Evolutionary conservation across 768 basidiomycete genomes (phyloP).

Genomic region (Lactarius pseudohatsudake): DNA sequence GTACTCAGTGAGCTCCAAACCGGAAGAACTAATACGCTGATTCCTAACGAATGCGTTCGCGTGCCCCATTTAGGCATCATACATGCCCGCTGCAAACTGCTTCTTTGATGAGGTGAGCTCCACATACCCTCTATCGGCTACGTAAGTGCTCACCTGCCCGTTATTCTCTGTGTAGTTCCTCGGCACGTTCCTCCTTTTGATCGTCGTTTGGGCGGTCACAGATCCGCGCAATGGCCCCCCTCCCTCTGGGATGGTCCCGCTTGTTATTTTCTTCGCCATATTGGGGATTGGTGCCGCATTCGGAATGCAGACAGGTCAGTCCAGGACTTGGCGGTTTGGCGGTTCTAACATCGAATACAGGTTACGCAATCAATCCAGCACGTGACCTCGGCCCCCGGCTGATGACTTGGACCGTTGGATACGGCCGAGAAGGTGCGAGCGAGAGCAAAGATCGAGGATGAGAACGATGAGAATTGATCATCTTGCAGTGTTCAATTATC

Average conservation of each 20-base stretch:
- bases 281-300: conserved; percentile 56
- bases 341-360: conserved; percentile 32
- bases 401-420: conserved; percentile 68
- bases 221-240: conserved; percentile 55
- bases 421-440: conserved; percentile 47
- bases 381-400: conserved; percentile 70
- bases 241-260: conserved; percentile 50
- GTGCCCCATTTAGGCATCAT: conserved; percentile 35
- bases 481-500: conserved; percentile 39
- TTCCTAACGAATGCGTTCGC: not conserved
- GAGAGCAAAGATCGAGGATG: not conserved
- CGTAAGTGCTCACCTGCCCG: not conserved
- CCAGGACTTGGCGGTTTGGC: not conserved
- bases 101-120: conserved; percentile 48
- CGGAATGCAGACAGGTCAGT: conserved; percentile 53
- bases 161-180: conserved; percentile 43
- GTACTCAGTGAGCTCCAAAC: conserved; percentile 48
- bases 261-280: conserved; percentile 54
- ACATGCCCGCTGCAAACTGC: conserved; percentile 42
- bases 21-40: not conserved
- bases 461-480: not conserved
- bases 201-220: conserved; percentile 51
- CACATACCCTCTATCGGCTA: not conserved
- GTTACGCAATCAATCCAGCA: conserved; percentile 65
- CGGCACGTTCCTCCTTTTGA: conserved; percentile 51